Base-by-base conservation (phyloP, 495 filamentous ascomycete genomes). In the Penicillium pancosmium region DNA sequence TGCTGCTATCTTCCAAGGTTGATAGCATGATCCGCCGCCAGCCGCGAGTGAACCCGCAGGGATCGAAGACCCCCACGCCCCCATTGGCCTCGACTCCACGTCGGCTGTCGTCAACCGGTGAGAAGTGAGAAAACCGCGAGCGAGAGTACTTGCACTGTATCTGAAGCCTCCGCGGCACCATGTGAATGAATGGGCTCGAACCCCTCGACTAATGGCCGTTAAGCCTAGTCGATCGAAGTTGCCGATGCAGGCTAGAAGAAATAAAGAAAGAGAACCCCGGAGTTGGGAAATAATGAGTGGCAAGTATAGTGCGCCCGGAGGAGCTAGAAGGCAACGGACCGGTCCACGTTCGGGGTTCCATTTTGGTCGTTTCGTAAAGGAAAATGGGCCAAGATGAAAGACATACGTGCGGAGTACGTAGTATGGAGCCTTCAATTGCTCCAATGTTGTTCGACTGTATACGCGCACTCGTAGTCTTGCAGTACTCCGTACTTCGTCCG, bases 121-220 rank as follows among this genome's bases (percentile, higher is more conserved):
- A 16, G 41, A 46, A 46, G 6, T 16, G 16, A 27, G 34, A 13
- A 36, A 13, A 36, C 36, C 15, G 36, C 1, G 36, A 13, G 10
- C 10, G 36, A 38, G 36, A 38, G 15, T 38, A 38, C 23, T 21
- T 23, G 36, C 33, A 54, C 52, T 56, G 46, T 52, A 61, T 38
- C 21, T 61, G 44, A 61, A 49, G 41, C 58, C 51, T 62, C 55
- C 16, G 35, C 51, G 57, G 51, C 49, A 15, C 50, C 59, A 58
- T 57, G 51, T 48, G 52, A 49, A 62, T 50, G 27, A 31, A 31
- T 31, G 48, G 43, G 33, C 34, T 49, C 40, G 16, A 61, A 35
- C 41, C 40, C 50, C 56, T 52, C 46, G 21, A 12, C 46, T 48
- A 27, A 3, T 38, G 34, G 31, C 61, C 61, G 61, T 64, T 64